Conservation (phyloP, 1,139 yeast genomes). For the Debaryomyces singareniensis region DNA sequence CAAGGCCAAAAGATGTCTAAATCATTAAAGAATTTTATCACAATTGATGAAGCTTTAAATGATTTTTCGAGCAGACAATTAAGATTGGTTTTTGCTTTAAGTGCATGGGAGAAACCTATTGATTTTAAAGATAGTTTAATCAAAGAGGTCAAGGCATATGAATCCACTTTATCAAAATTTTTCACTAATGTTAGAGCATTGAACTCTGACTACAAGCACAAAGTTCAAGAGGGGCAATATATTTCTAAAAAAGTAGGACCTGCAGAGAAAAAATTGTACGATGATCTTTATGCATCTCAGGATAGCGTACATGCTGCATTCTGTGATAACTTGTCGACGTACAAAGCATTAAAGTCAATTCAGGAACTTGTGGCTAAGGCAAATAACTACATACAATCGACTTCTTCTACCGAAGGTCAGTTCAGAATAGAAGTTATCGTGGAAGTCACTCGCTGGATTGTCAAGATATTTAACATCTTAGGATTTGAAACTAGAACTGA, state of each 20-base stretch:
- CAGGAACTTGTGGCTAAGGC: slow-evolving; percentile 64
- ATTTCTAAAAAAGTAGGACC: slow-evolving; percentile 49
- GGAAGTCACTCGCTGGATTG: slow-evolving; percentile 62
- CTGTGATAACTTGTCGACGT: slow-evolving; percentile 82
- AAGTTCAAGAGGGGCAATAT: slow-evolving; percentile 36
- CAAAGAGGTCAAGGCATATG: slow-evolving; percentile 70
- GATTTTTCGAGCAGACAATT: slow-evolving; percentile 72
- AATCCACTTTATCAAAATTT: slow-evolving; percentile 69
- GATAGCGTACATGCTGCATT: slow-evolving; percentile 68
- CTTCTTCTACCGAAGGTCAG: slow-evolving; percentile 37
- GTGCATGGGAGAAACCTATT: slow-evolving; percentile 86
- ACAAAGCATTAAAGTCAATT: slow-evolving; percentile 60
- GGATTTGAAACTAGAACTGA: slow-evolving; percentile 75
- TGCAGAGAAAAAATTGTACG: slow-evolving; percentile 50
- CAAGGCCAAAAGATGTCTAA: slow-evolving; percentile 99
- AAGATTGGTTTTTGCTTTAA: slow-evolving; percentile 83
- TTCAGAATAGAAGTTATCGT: slow-evolving; percentile 61
- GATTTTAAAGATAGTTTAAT: slow-evolving; percentile 84
- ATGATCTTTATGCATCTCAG: slow-evolving; percentile 49
- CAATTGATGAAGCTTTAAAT: slow-evolving; percentile 82
- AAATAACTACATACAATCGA: slow-evolving; percentile 61
- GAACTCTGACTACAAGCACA: slow-evolving; percentile 52
- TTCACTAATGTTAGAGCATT: slow-evolving; percentile 82
- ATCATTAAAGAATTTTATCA: slow-evolving; percentile 88
- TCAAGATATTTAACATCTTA: slow-evolving; percentile 59